Percentiles rank a stretch among this genome's conserved stretches.
Conservation (phyloP, 345 rosid species). For the Mallotus nudiflorus region DNA sequence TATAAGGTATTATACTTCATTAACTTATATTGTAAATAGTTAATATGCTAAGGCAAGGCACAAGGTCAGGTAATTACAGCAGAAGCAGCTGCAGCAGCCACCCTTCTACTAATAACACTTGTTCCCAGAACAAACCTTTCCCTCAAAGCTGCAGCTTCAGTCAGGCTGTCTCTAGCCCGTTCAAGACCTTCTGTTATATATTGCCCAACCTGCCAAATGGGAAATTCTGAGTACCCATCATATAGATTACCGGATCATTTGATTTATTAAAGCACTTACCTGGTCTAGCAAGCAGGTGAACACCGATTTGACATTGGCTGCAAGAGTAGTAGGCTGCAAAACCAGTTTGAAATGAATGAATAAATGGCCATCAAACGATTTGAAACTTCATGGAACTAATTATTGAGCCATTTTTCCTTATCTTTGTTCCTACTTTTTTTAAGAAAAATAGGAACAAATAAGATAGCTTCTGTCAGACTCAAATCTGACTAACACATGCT, state of each 20-base stretch:
- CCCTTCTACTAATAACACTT: slow-evolving; percentile 84
- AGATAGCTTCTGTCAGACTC: not conserved
- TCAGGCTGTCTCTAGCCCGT: slow-evolving; percentile 86
- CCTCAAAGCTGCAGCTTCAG: slow-evolving; percentile 93
- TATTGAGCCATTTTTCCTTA: not conserved
- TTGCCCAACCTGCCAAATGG: slow-evolving; percentile 61
- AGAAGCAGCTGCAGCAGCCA: slow-evolving; percentile 96
- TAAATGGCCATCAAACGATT: not conserved
- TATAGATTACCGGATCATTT: slow-evolving; percentile 9
- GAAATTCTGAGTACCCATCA: slow-evolving; percentile 18
- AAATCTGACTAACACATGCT: not conserved
- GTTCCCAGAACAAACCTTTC: slow-evolving; percentile 94
- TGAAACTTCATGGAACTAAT: not conserved
- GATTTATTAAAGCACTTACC: slow-evolving; percentile 46
- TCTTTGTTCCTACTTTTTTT: too few species aligned
- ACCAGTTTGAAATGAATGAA: slow-evolving; percentile 22
- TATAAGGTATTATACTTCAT: not conserved
- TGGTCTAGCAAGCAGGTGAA: slow-evolving; percentile 90
- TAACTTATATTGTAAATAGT: not conserved
- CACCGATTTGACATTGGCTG: slow-evolving; percentile 78
- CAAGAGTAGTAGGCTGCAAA: slow-evolving; percentile 78
- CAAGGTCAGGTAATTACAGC: slow-evolving; percentile 25
- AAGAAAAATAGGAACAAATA: not conserved
- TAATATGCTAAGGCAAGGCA: slow-evolving; percentile 4
- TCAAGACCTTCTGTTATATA: slow-evolving; percentile 96